A percentile compares a stretch with the other conserved stretches of the same genome.
These are phyloP conservation scores for Aspergillus candidus DNA, from an alignment of 2,329 filamentous ascomycete species.

Conservation along the genomic window DNA sequence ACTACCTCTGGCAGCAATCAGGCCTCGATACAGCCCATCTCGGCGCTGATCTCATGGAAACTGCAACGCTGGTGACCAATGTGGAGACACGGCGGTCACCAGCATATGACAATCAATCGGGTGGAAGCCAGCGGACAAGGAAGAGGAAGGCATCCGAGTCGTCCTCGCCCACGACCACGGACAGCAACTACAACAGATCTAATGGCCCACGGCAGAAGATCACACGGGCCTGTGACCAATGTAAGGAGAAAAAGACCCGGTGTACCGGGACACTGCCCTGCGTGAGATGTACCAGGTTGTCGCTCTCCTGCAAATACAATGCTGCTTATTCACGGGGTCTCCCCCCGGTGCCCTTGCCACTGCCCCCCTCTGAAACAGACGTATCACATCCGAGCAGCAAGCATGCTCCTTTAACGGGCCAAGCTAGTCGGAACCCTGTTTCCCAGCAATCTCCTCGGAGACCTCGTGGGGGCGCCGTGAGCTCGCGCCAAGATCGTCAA, in stretches of 20 bases:
- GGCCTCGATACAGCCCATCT: too few species aligned
- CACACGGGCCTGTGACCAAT: slow-evolving; percentile 34
- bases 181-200: slow-evolving; percentile 11
- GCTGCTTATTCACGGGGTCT: slow-evolving; percentile 33
- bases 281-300: slow-evolving; percentile 27
- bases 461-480: slow-evolving; percentile 1
- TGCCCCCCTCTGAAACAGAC: slow-evolving; percentile 11
- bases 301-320: slow-evolving; percentile 30
- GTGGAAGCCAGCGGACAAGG: slow-evolving; percentile 7
- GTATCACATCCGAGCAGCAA: slow-evolving; percentile 6
- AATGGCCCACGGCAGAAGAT: slow-evolving; percentile 29
- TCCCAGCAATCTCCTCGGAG: slow-evolving; percentile 5
- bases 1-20: too few species aligned
- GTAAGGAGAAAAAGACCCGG: slow-evolving; percentile 35
- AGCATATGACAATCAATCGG: not conserved
- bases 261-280: slow-evolving; percentile 35
- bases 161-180: not conserved
- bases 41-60: slow-evolving; percentile 1
- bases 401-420: slow-evolving; percentile 1
- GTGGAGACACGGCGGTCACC: slow-evolving; percentile 7
- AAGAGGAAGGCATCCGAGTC: slow-evolving; percentile 28
- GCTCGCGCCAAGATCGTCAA: slow-evolving; percentile 1
- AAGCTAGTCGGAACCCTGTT: slow-evolving; percentile 1
- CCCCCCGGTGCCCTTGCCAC: slow-evolving; percentile 29
- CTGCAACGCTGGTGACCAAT: slow-evolving; percentile 5